Evolutionary conservation across 768 basidiomycete species (phyloP), one percentile per base, ranked within the genome.

Genomic region (Mycena latifolia): DNA sequence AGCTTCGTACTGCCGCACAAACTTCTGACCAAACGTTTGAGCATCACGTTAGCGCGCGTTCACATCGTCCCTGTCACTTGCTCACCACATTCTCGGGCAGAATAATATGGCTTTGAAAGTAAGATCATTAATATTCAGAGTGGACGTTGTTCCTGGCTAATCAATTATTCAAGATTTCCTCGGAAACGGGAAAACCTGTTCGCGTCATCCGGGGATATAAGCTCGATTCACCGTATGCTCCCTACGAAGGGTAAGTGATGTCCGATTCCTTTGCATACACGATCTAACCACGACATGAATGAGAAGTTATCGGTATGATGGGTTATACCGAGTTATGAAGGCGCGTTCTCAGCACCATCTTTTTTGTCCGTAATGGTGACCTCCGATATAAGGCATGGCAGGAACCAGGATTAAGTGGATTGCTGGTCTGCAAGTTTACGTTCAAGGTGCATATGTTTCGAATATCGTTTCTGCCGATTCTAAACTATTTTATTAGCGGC

Each of bases 1-100:
- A 95, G 93, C 88, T 97, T 48, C 91, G 96, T 17, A 96, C 95
- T 0, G 96, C 92, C 11, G 91, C 90, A 5, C 96, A 98, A 76
- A 94, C 89, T 69, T 90, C 82, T 54, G 88, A 96, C 74, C 95
- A 97, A 75, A 84, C 82, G 2, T 96, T 95, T 67, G 92, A 95
- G 14, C 86, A 92, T 67, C 76, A 74, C 10, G 85, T 85, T 65
- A 53, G 81, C 71, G 15, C 18, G 33, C 33, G 14, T 6, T 6
- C 33, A 35, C 33, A 35, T 7, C 14, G 6, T 33, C 62, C 9
- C 48, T 52, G 27, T 20, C 51, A 24, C 20, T 2, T 18, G 52
- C 66, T 50, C 29, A 54, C n/a, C 50, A 56, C 46, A 60, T 58
- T 29, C 31, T 25, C 31, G 6, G 12, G 17, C 59, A 86, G 85